These are phyloP conservation scores for Dryas alaskensis DNA, from an alignment of 306 rosid species.

Conservation along the genomic window DNA sequence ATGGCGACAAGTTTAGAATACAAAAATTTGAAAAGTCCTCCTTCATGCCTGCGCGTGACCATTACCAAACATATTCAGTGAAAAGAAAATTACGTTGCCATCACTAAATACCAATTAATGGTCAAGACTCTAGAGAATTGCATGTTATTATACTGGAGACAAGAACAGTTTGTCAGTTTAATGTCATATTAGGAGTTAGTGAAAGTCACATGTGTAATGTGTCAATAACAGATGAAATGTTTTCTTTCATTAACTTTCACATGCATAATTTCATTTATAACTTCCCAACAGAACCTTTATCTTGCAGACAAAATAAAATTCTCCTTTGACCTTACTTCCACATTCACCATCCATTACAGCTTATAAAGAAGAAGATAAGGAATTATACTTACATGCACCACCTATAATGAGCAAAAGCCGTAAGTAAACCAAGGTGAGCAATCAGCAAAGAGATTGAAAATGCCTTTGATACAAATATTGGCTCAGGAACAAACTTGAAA, in stretches of 20 bases:
- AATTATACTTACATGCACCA: constrained; percentile 92
- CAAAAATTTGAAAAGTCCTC: constrained; percentile 75
- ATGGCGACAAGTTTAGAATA: constrained; percentile 51
- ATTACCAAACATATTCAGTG: constrained; percentile 23
- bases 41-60: constrained; percentile 74
- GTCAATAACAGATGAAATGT: neutral
- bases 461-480: constrained; percentile 76
- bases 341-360: neutral
- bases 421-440: constrained; percentile 60
- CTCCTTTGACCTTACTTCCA: neutral
- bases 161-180: neutral
- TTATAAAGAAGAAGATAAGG: constrained; percentile 1
- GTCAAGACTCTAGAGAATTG: neutral
- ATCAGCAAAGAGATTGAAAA: constrained; percentile 69
- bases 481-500: constrained; percentile 89
- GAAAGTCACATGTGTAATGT: neutral
- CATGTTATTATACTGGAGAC: neutral
- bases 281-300: neutral
- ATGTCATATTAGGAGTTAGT: neutral
- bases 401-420: constrained; percentile 66
- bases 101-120: neutral
- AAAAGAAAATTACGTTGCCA: constrained; percentile 8
- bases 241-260: neutral
- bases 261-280: neutral
- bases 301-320: neutral